phyloP scores from a whole-genome alignment of 768 basidiomycete genomes.

The Hygrocybe punicea region DNA sequence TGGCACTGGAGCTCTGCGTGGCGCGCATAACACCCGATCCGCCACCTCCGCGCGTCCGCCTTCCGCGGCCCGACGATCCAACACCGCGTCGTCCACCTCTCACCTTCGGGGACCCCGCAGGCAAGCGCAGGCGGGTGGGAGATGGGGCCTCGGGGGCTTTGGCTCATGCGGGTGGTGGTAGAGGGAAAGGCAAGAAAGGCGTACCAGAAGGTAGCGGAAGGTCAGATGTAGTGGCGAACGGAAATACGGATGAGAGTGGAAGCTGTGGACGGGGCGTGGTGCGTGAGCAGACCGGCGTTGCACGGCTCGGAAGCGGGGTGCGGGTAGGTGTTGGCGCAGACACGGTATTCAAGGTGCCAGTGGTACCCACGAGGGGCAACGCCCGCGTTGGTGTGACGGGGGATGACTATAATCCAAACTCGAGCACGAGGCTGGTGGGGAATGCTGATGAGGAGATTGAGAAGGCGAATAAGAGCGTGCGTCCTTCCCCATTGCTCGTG shows the following conservation, averaged over 20 bases:
- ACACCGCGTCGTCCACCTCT: conserved; percentile 68
- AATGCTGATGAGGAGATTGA: conserved; percentile 17
- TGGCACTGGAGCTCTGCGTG: conserved; percentile 47
- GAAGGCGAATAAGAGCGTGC: conserved; percentile 17
- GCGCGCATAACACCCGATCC: conserved; percentile 50
- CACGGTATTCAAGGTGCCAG: conserved; percentile 29
- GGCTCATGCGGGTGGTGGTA: too few relatives aligned
- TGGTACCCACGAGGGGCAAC: conserved; percentile 27
- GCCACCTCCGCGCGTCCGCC: conserved; percentile 32
- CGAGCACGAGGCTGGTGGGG: background rate
- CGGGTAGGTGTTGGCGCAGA: conserved; percentile 7
- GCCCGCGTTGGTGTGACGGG: background rate
- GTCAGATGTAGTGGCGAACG: too few relatives aligned
- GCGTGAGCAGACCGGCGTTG: too few relatives aligned
- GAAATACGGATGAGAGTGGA: too few relatives aligned
- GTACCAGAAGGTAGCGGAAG: too few relatives aligned
- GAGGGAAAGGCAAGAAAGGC: too few relatives aligned
- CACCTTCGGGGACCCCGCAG: conserved; percentile 29
- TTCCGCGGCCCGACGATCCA: conserved; percentile 76
- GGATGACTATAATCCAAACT: conserved; percentile 9
- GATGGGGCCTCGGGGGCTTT: background rate
- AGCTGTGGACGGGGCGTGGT: too few relatives aligned
- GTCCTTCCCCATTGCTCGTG: background rate
- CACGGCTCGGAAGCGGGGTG: conserved; percentile 4
- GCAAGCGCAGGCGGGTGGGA: conserved; percentile 5